phyloP scores from a whole-genome alignment of 1,284 basidiomycete genomes.

The Trichosporon inkin region DNA sequence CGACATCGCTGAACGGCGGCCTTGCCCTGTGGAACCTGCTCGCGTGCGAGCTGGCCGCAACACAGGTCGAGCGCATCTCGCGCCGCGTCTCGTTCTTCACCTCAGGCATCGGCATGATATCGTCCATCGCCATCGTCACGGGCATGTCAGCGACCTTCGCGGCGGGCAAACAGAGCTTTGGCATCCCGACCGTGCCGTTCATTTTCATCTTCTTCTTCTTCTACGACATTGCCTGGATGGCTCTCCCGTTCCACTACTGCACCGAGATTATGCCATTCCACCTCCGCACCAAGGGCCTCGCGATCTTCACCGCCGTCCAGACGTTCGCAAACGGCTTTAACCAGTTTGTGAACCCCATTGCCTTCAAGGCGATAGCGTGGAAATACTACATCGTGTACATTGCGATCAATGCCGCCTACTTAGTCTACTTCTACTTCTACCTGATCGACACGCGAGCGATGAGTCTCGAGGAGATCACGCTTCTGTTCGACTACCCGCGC shows the following conservation, averaged over 20 bases:
- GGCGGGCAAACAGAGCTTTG: slow-evolving; percentile 14
- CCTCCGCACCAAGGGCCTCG: slow-evolving; percentile 22
- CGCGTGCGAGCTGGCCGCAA: slow-evolving; percentile 15
- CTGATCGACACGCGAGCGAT: slow-evolving; percentile 17
- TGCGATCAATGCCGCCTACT: slow-evolving; percentile 13
- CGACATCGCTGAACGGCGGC: slow-evolving; percentile 27
- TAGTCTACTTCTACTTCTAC: slow-evolving; percentile 17
- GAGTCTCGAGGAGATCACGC: slow-evolving; percentile 18
- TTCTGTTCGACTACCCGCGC: slow-evolving; percentile 18
- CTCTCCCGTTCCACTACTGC: slow-evolving; percentile 16
- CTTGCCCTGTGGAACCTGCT: slow-evolving; percentile 23
- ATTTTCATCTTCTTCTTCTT: slow-evolving; percentile 22
- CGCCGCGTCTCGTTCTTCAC: slow-evolving; percentile 24
- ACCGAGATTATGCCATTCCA: slow-evolving; percentile 19
- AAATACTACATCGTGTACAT: slow-evolving; percentile 19
- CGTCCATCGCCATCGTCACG: slow-evolving; percentile 17
- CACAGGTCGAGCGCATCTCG: slow-evolving; percentile 13
- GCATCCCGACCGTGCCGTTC: slow-evolving; percentile 21
- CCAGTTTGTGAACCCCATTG: slow-evolving; percentile 23
- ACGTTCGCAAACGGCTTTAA: slow-evolving; percentile 16
- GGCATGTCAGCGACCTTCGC: slow-evolving; percentile 20
- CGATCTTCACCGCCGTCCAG: slow-evolving; percentile 19
- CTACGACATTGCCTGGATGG: slow-evolving; percentile 20
- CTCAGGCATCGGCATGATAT: slow-evolving; percentile 23
- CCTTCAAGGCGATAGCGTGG: slow-evolving; percentile 14